phyloP scores from a whole-genome alignment of 371 early-diverging fungal genomes.

The Mortierella sp. region DNA sequence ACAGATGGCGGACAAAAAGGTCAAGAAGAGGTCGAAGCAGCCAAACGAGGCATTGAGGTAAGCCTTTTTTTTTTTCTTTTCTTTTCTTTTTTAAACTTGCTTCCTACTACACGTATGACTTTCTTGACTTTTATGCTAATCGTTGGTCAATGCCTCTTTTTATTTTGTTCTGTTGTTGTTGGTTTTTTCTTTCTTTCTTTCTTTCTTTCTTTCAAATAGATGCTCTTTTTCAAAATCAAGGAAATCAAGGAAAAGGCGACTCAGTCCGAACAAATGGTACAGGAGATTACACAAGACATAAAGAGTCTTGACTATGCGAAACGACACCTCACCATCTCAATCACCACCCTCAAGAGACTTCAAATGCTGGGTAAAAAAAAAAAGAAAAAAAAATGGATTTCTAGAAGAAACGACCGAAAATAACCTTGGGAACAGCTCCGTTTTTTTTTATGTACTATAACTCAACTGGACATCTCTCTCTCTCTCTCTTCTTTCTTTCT shows the following conservation, averaged over 20 bases:
- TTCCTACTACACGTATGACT: too few species aligned
- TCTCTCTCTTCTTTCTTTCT: background rate
- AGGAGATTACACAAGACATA: constrained; percentile 95
- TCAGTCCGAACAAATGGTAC: constrained; percentile 88
- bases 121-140: background rate
- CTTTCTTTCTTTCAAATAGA: constrained; percentile 53
- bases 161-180: constrained; percentile 7
- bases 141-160: background rate
- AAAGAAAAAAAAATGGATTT: background rate
- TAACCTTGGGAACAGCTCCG: background rate
- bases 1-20: constrained; percentile 65
- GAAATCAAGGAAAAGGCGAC: constrained; percentile 87
- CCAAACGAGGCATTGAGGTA: constrained; percentile 79
- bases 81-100: too few species aligned
- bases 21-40: constrained; percentile 70
- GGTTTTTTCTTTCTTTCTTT: constrained; percentile 16
- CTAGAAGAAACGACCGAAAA: background rate
- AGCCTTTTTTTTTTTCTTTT: background rate
- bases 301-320: constrained; percentile 94
- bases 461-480: background rate
- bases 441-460: too few species aligned
- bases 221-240: constrained; percentile 80
- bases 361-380: constrained; percentile 81
- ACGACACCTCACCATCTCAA: constrained; percentile 84
- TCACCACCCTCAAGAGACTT: constrained; percentile 83